Evolutionary conservation across 768 basidiomycete species (phyloP), one percentile per base, ranked within the genome.

Genomic region (Boletus barrowsii): DNA sequence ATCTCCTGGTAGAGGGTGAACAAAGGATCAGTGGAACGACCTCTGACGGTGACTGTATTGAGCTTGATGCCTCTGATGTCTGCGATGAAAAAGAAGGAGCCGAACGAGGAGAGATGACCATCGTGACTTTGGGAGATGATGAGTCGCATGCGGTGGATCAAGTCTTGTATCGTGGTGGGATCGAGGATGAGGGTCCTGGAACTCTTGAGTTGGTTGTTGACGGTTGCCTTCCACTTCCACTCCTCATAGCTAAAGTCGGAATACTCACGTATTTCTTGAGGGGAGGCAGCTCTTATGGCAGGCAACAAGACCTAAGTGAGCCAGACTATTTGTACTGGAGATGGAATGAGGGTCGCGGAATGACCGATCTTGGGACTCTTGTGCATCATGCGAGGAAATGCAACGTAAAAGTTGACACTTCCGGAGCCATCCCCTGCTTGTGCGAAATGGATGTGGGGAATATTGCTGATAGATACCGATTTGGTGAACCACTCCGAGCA

Each of bases 11-110:
- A 56, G 42, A 53, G 55, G 15, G 2, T 53, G 14, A 48, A n/a
- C 47, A 56, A 44, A 1, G 47, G 51, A 48, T 56, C n/a, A 9
- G 2, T 40, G 30, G 51, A 48, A n/a, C 37, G 42, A 40, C 47
- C 51, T 10, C 15, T 32, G 47, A 56, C 36, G 0, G 51, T 56
- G 30, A 53, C 13, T 0, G 56, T 62, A 36, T 47, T 40, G 1
- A 60, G 53, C 36, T 62, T 62, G 41, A 61, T 54, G 0, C 57
- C 57, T 41, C 54, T 57, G 40, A 26, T 29, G 8, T 62, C 56
- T 0, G 32, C 24, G 9, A 62, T 55, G 40, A 61, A 62, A 49
- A 52, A 61, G 43, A 58, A 62, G 10, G 59, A 62, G 10, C 59
- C 49, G 5, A 56, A 62, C 0, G 10, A 4, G 7, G 48, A 42